phyloP scores from a whole-genome alignment of 2,329 filamentous ascomycete species.

The Sclerotinia spermophila region DNA sequence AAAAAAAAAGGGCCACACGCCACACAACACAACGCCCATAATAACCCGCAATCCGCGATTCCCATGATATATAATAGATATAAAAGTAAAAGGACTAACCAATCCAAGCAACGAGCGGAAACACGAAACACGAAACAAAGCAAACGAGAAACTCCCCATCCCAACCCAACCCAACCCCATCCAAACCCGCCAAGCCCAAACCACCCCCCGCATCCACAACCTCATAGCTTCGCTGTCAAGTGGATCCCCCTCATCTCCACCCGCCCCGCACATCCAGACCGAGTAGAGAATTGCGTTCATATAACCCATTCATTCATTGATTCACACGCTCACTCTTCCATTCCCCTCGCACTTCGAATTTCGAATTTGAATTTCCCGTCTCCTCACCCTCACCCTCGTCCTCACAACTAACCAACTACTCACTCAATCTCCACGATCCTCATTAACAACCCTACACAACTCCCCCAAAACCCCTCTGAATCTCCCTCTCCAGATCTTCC shows the following conservation, averaged over 20 bases:
- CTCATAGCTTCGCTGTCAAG: background rate
- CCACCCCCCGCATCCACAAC: background rate
- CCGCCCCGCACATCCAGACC: background rate
- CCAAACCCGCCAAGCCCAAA: background rate
- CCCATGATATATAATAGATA: background rate
- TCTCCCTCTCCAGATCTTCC: background rate
- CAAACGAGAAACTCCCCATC: background rate
- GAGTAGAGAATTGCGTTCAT: background rate
- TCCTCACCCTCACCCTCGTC: background rate
- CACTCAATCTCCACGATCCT: too few species aligned
- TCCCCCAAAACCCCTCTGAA: slow-evolving; percentile 3
- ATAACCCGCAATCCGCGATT: background rate
- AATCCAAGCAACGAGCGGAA: background rate
- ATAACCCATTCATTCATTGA: background rate
- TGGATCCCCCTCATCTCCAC: background rate
- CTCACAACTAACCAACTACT: background rate
- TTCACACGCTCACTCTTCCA: background rate
- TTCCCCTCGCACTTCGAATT: background rate
- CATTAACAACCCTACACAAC: background rate
- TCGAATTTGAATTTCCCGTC: too few species aligned
- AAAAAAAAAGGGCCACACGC: background rate
- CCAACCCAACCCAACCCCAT: background rate
- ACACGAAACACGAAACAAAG: background rate
- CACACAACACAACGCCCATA: background rate
- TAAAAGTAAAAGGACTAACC: too few species aligned